Conservation (phyloP, 352 stramenopile species). For the Blastocystis sp. region DNA sequence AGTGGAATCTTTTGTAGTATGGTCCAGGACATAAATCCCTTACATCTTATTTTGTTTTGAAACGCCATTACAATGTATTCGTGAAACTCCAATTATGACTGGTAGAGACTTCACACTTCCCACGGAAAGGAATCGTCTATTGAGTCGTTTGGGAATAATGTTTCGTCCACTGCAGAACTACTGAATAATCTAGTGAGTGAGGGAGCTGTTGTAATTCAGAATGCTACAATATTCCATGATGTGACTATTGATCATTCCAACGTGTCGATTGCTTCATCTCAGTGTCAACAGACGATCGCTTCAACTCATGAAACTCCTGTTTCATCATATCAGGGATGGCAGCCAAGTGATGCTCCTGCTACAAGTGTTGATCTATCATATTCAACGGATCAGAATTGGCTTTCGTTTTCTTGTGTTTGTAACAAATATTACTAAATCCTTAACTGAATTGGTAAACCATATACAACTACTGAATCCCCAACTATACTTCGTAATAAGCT, state of each 20-base stretch:
- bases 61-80: constrained; percentile 11
- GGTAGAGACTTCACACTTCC: not conserved
- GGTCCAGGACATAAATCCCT: constrained; percentile 23
- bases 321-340: not conserved
- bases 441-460: not conserved
- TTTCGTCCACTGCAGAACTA: not conserved
- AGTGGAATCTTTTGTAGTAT: not conserved
- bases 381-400: not conserved
- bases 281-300: constrained; percentile 31
- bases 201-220: constrained; percentile 31
- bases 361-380: not conserved
- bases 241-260: constrained; percentile 52
- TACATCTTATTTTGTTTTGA: constrained; percentile 45
- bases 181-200: constrained; percentile 32
- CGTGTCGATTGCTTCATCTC: not conserved
- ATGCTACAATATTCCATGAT: constrained; percentile 17
- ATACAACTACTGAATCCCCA: not conserved
- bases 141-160: not conserved
- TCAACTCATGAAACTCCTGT: not conserved
- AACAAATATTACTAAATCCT: not conserved
- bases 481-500: not conserved
- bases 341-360: not conserved
- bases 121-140: not conserved
- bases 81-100: not conserved
- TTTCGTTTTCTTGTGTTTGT: not conserved